A percentile compares a stretch with the other conserved stretches of the same genome.
phyloP scores from a whole-genome alignment of 139 green algal species.

The Tetratostichococcus sp. region DNA sequence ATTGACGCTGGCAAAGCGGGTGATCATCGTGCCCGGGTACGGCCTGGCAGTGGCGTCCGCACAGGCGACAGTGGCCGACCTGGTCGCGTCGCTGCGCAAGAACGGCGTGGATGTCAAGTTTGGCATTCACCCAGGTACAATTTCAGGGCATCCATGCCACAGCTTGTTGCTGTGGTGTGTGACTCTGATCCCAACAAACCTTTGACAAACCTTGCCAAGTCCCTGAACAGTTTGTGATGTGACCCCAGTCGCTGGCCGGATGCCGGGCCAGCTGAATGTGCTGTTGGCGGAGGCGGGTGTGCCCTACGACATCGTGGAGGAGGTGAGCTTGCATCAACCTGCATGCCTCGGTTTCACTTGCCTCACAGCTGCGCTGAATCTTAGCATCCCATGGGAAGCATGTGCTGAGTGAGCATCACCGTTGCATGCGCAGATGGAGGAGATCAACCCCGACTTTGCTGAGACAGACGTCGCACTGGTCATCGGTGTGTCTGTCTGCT shows the following conservation, averaged over 20 bases:
- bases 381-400: too few species aligned
- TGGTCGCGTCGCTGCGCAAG: constrained; percentile 48
- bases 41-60: constrained; percentile 81
- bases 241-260: constrained; percentile 71
- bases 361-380: too few species aligned
- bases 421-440: constrained; percentile 64
- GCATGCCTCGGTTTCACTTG: too few species aligned
- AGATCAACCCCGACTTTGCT: constrained; percentile 67
- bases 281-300: constrained; percentile 88
- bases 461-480: constrained; percentile 77
- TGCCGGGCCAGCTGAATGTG: constrained; percentile 94
- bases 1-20: constrained; percentile 42
- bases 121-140: background rate
- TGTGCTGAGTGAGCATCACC: too few species aligned
- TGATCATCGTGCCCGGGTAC: constrained; percentile 85
- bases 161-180: too few species aligned
- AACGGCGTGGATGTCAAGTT: constrained; percentile 52
- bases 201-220: too few species aligned
- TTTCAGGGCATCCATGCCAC: background rate
- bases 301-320: constrained; percentile 54
- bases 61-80: constrained; percentile 71
- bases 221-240: background rate
- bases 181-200: too few species aligned
- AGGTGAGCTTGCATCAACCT: constrained; percentile 11
- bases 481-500: constrained; percentile 80